These are phyloP conservation scores for Acanthamoeba pearcei DNA, from an alignment of 208 protist genomes.

Conservation along the genomic window DNA sequence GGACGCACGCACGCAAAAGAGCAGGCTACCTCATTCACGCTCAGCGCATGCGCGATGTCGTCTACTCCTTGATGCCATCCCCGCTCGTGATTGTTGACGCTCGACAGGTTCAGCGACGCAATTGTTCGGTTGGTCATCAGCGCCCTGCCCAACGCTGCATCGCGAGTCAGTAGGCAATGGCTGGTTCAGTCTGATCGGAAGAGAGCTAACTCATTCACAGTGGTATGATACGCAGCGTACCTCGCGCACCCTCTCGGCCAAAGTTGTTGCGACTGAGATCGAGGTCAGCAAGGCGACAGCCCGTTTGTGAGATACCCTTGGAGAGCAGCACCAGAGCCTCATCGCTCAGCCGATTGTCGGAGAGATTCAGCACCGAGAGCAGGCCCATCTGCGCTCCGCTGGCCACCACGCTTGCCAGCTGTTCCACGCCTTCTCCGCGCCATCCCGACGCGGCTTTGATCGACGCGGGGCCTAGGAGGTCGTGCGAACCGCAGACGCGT, in stretches of 20 bases:
- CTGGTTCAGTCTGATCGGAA: neutral
- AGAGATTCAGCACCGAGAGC: slow-evolving; percentile 14
- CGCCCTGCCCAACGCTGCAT: neutral
- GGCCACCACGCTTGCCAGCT: slow-evolving; percentile 52
- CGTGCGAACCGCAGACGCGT: too few species aligned
- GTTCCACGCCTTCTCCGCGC: slow-evolving; percentile 52
- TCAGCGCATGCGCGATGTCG: slow-evolving; percentile 4
- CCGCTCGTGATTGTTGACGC: slow-evolving; percentile 31
- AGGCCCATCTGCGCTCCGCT: neutral
- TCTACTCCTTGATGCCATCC: slow-evolving; percentile 44
- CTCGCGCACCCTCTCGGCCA: slow-evolving; percentile 21
- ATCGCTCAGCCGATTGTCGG: slow-evolving; percentile 48
- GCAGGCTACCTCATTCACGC: slow-evolving; percentile 31
- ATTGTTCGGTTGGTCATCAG: slow-evolving; percentile 22
- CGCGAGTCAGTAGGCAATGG: neutral
- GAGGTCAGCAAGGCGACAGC: neutral
- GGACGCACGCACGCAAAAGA: neutral
- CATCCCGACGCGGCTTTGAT: neutral
- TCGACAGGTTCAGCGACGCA: slow-evolving; percentile 7
- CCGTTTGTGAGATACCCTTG: slow-evolving; percentile 14
- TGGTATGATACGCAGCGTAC: neutral
- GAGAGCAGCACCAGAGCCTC: slow-evolving; percentile 48
- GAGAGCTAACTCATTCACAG: too few species aligned
- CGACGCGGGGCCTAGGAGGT: neutral
- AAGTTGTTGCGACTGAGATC: slow-evolving; percentile 65